A percentile compares a stretch with the other conserved stretches of the same genome.
These are phyloP conservation scores for Phaffia rhodozyma DNA, from an alignment of 1,284 basidiomycete species.

Conservation along the genomic window DNA sequence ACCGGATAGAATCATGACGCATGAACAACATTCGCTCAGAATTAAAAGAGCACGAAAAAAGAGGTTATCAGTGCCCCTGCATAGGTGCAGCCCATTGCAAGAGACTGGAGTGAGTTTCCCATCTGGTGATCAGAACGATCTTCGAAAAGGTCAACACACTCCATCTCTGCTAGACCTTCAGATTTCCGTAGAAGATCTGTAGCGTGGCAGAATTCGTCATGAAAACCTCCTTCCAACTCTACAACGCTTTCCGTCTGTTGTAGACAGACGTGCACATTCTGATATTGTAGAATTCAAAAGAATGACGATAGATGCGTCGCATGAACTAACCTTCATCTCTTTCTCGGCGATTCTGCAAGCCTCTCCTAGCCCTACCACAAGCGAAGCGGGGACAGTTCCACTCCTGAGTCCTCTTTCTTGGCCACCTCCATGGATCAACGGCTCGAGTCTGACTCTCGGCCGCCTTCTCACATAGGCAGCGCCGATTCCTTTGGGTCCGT, in stretches of 20 bases:
- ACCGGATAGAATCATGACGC: neutral
- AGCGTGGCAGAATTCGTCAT: constrained; percentile 26
- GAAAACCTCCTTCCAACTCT: neutral
- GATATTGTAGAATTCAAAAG: neutral
- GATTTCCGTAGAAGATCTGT: neutral
- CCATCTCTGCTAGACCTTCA: constrained; percentile 3
- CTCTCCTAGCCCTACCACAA: constrained; percentile 89
- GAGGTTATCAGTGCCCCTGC: constrained; percentile 31
- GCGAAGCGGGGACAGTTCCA: constrained; percentile 80
- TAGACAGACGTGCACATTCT: neutral
- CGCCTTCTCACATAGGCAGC: constrained; percentile 87
- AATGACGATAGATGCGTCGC: constrained; percentile 12
- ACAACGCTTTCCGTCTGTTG: neutral
- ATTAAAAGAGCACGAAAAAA: neutral
- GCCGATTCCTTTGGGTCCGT: constrained; percentile 95
- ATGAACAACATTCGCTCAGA: neutral
- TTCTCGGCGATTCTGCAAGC: constrained; percentile 80
- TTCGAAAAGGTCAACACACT: neutral
- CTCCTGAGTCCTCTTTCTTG: constrained; percentile 93
- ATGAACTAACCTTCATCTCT: constrained; percentile 75
- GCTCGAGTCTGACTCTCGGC: constrained; percentile 88
- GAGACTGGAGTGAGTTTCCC: neutral
- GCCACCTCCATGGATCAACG: constrained; percentile 89
- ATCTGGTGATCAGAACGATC: neutral
- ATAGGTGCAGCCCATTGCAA: constrained; percentile 19